These are phyloP conservation scores for Microbotryum violaceum DNA, from an alignment of 1,284 basidiomycete genomes.

Conservation along the genomic window DNA sequence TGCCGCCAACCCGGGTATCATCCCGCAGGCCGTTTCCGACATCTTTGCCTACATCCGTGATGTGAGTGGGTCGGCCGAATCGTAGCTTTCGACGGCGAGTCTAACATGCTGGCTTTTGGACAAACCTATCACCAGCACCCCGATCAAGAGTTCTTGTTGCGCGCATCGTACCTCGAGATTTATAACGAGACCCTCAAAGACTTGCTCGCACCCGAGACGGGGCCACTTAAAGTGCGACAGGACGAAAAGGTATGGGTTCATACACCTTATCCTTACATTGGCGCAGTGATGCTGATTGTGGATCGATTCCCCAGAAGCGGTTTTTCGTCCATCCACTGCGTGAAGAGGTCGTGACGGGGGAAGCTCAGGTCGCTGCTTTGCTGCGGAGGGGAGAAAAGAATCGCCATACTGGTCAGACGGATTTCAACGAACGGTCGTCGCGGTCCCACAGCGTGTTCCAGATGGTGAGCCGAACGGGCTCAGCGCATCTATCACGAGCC, in stretches of 20 bases:
- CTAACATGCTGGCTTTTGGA: neutral
- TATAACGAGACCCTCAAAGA: slow-evolving; percentile 93
- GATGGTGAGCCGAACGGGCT: slow-evolving; percentile 49
- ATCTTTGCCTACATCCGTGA: slow-evolving; percentile 47
- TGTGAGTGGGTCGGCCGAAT: slow-evolving; percentile 14
- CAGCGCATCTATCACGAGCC: no score
- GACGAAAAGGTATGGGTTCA: slow-evolving; percentile 27
- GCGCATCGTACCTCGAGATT: slow-evolving; percentile 91
- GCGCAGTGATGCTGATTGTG: neutral
- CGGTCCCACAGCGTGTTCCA: slow-evolving; percentile 89
- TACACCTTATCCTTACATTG: slow-evolving; percentile 17
- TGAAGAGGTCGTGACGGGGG: slow-evolving; percentile 84
- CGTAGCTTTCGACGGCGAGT: neutral
- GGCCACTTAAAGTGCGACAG: slow-evolving; percentile 32
- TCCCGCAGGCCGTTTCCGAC: slow-evolving; percentile 69
- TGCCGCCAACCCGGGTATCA: slow-evolving; percentile 81
- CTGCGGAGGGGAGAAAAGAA: slow-evolving; percentile 78
- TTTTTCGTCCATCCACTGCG: slow-evolving; percentile 59
- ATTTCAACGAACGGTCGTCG: slow-evolving; percentile 93
- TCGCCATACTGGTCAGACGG: slow-evolving; percentile 83
- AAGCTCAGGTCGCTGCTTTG: slow-evolving; percentile 76
- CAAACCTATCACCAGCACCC: slow-evolving; percentile 39
- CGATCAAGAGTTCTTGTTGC: slow-evolving; percentile 80
- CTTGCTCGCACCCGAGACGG: slow-evolving; percentile 58
- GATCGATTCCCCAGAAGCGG: slow-evolving; percentile 33